Evolutionary conservation across 345 rosid genomes (phyloP).

Genomic region (Theobroma cacao): DNA sequence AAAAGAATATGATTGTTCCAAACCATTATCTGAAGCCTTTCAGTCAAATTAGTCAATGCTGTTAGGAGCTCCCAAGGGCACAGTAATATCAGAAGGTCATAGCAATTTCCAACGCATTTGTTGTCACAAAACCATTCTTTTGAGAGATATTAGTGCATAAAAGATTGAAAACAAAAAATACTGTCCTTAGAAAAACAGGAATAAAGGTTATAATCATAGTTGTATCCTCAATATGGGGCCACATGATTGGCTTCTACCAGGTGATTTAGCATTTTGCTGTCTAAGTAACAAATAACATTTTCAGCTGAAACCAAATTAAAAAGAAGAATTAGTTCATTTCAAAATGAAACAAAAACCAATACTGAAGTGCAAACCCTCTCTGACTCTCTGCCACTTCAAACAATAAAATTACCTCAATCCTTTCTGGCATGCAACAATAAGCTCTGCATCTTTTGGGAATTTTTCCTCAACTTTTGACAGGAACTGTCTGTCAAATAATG

Average conservation of each 20-base stretch:
- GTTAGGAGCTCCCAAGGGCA: neutral
- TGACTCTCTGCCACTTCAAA: neutral
- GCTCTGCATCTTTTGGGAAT: slow-evolving; percentile 75
- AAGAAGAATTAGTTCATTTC: neutral
- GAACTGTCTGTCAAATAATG: slow-evolving; percentile 51
- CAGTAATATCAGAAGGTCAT: neutral
- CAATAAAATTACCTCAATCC: slow-evolving; percentile 67
- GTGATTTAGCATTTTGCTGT: neutral
- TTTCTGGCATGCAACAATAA: slow-evolving; percentile 91
- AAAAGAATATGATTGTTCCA: neutral
- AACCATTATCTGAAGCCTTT: neutral
- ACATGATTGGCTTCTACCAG: neutral
- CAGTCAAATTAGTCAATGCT: neutral
- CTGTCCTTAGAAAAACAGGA: neutral
- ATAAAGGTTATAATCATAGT: neutral
- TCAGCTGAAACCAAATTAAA: neutral
- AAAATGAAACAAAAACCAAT: neutral
- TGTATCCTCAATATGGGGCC: neutral
- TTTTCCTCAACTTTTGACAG: slow-evolving; percentile 66
- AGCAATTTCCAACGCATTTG: neutral
- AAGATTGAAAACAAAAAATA: neutral
- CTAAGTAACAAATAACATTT: neutral
- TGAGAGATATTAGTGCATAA: neutral
- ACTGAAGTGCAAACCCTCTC: neutral
- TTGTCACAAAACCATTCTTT: neutral